Percentiles rank a stretch among this genome's conserved stretches.
These are phyloP conservation scores for Fusarium oligoseptatum DNA, from an alignment of 2,329 filamentous ascomycete species.

Conservation along the genomic window DNA sequence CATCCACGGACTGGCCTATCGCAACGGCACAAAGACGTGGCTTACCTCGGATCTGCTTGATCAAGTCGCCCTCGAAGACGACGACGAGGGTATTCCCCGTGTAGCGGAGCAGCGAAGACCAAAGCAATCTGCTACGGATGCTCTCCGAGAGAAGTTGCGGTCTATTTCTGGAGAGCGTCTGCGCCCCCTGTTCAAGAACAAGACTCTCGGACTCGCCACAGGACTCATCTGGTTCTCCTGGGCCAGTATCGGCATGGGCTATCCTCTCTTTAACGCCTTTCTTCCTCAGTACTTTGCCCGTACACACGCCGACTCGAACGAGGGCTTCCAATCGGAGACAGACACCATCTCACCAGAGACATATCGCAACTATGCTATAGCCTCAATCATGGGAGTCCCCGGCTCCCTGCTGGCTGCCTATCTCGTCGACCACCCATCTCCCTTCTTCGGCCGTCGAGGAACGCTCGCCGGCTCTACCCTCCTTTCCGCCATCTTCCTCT, in stretches of 20 bases:
- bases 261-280: constrained; percentile 90
- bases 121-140: constrained; percentile 46
- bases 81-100: constrained; percentile 45
- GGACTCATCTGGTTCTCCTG: constrained; percentile 81
- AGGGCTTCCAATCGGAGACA: constrained; percentile 48
- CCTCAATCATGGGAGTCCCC: constrained; percentile 80
- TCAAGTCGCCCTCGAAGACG: constrained; percentile 62
- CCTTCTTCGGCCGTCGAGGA: constrained; percentile 76
- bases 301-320: constrained; percentile 59
- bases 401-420: constrained; percentile 81
- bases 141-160: constrained; percentile 71
- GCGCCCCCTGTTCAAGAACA: constrained; percentile 72
- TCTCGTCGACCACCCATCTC: constrained; percentile 74
- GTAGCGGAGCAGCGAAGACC: constrained; percentile 27
- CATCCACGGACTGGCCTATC: constrained; percentile 81
- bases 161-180: constrained; percentile 78
- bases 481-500: constrained; percentile 76
- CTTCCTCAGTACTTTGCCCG: constrained; percentile 84
- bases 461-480: constrained; percentile 78
- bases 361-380: constrained; percentile 88
- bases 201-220: constrained; percentile 65
- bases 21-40: constrained; percentile 79
- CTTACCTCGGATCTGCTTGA: constrained; percentile 78
- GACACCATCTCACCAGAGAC: constrained; percentile 61
- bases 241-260: constrained; percentile 87